These are phyloP conservation scores for Cyberlindnera misumaiensis DNA, from an alignment of 805 yeast genomes.

Conservation along the genomic window DNA sequence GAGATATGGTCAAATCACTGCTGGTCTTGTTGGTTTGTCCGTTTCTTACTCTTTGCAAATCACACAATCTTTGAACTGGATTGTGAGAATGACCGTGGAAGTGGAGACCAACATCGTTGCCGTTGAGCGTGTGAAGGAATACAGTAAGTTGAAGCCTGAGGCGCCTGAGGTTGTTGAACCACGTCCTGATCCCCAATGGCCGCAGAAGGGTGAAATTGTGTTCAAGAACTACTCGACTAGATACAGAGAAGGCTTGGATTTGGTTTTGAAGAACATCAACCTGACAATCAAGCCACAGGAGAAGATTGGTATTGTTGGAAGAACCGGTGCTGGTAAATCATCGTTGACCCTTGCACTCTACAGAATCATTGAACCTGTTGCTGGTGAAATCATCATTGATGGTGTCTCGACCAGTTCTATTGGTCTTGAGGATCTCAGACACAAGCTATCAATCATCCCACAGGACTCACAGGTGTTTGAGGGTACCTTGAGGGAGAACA, in stretches of 20 bases:
- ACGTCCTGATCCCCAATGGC: conserved; percentile 74
- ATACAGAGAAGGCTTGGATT: conserved; percentile 75
- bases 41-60: conserved; percentile 89
- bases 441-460: conserved; percentile 77
- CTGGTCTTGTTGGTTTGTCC: conserved; percentile 92
- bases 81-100: conserved; percentile 97
- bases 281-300: conserved; percentile 65
- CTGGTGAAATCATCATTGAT: conserved; percentile 70
- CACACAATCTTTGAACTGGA: conserved; percentile 93
- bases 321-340: conserved; percentile 96
- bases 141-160: conserved; percentile 72
- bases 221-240: conserved; percentile 75
- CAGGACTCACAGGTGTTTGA: conserved; percentile 91
- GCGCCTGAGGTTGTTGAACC: conserved; percentile 67
- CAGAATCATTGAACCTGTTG: conserved; percentile 73
- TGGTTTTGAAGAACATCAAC: conserved; percentile 64
- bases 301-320: conserved; percentile 91
- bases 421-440: conserved; percentile 75
- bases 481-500: conserved; percentile 77
- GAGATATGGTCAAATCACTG: conserved; percentile 64
- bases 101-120: conserved; percentile 96
- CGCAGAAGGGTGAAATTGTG: conserved; percentile 56
- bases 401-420: conserved; percentile 55
- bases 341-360: conserved; percentile 79
- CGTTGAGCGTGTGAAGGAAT: conserved; percentile 90